Base-by-base conservation (phyloP, 495 filamentous ascomycete genomes). In the Penicillium macrosclerotiorum region DNA sequence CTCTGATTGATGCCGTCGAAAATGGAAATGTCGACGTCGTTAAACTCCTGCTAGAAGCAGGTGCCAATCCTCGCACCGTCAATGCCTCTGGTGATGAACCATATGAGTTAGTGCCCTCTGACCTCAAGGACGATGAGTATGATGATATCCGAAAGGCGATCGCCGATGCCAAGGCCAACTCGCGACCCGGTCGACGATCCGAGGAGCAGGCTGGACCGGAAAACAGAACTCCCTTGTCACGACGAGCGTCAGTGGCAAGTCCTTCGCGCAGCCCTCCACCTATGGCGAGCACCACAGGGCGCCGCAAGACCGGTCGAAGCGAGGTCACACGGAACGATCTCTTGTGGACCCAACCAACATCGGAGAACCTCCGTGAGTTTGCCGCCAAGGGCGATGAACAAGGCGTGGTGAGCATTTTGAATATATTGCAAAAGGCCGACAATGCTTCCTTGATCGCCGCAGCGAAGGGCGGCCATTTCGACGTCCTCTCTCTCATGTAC, bases 11-110 rank as follows among this genome's bases (percentile, higher is more conserved):
- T 72, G 93, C 93, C 0, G 87, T 96, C 20, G 92, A 96, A 54
- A 97, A 97, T 58, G 86, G 89, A 1, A 88, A 97, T 58, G 60
- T 94, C 4, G 88, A 85, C n/a, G 90, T 96, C 8, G 89, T 98
- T 14, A 88, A 84, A 58, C 73, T 94, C 8, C 67, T 96, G 20
- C 76, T 98, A 7, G 81, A 85, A 24, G 87, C 88, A 17, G 89
- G 90, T 23, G 90, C 91, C 5, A 91, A 98, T 54, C 94, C 93
- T 14, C 83, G 88, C 31, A 85, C 86, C 45, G 79, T 89, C 12
- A 96, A 97, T 61, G 82, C 82, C 2, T 84, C 89, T 53, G 93
- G 93, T 5, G 80, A 92, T 57, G 88, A 93, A 47, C 90, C 92
- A 2, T 78, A 91, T 23, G 92, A 96, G 49, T 73, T 91, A 42